Conservation (phyloP, 2,329 filamentous ascomycete species). For the Xylariaceae sp. region DNA sequence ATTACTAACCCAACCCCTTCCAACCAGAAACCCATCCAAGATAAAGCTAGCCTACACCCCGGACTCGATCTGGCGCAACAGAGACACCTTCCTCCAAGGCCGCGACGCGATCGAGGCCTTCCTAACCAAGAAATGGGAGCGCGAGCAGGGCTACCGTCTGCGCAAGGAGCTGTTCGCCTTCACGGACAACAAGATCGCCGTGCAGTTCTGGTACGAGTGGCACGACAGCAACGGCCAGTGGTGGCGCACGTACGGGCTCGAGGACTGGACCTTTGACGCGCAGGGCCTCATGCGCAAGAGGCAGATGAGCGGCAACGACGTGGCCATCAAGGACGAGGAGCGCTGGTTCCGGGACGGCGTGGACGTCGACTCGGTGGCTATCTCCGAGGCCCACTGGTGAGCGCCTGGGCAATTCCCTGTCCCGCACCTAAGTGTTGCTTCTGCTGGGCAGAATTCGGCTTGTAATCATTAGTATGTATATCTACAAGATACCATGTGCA, state of each 20-base stretch:
- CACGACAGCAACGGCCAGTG: slow-evolving; percentile 66
- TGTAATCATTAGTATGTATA: neutral
- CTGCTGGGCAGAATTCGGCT: neutral
- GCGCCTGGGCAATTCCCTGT: neutral
- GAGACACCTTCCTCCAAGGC: slow-evolving; percentile 64
- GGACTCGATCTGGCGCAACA: slow-evolving; percentile 77
- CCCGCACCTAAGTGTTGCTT: neutral
- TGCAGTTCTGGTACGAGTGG: slow-evolving; percentile 90
- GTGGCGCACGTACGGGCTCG: slow-evolving; percentile 83
- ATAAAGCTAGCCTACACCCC: slow-evolving; percentile 71
- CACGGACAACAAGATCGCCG: slow-evolving; percentile 64
- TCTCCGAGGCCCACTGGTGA: slow-evolving; percentile 65
- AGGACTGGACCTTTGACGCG: slow-evolving; percentile 71
- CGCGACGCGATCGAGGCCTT: slow-evolving; percentile 64
- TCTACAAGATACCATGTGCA: neutral
- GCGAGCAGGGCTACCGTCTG: slow-evolving; percentile 66
- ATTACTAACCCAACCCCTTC: neutral
- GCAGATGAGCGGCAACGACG: slow-evolving; percentile 72
- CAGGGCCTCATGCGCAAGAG: slow-evolving; percentile 69
- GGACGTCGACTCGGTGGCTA: slow-evolving; percentile 63
- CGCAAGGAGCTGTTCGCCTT: slow-evolving; percentile 84
- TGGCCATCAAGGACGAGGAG: slow-evolving; percentile 57
- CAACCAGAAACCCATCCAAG: slow-evolving; percentile 54
- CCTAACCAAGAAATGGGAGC: slow-evolving; percentile 68
- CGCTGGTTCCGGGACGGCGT: slow-evolving; percentile 68